Base-by-base conservation (phyloP, 2,329 filamentous ascomycete species). In the Stagonosporopsis tanaceti region DNA sequence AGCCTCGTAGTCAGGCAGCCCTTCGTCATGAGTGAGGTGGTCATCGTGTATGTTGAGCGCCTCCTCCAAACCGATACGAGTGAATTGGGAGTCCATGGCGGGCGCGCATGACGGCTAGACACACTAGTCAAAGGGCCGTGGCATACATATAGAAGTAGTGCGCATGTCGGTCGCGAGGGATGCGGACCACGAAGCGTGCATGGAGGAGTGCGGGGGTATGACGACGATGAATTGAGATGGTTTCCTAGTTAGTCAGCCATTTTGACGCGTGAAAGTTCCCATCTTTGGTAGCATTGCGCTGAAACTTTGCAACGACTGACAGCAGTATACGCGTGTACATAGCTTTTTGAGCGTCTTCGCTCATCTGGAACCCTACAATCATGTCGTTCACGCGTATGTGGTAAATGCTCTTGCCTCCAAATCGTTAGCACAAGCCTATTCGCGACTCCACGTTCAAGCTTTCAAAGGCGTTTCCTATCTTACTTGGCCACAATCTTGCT, bases 1-100 rank as follows among this genome's bases (percentile, higher is more conserved):
- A 30, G 62, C 60, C 15, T 70, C 65, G 46, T 73, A 73, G 51
- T 61, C 58, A 17, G 70, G 70, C 20, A 72, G 59, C 40, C 71
- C 67, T 35, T 73, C 69, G 17, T 71, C 67, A 34, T 58, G 60
- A 20, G 48, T 37, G 15, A 30, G 17, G 3, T 59, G 47, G 14
- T 54, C 57, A 5, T 56, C 57, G 15, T 61, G 53, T 25, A 70
- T 24, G 37, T 67, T 61, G 39, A 66, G 59, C 2, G 60, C 50
- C 24, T 53, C 50, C 15, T 59, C 56, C 22, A 59, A 15, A 3
- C 46, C 50, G 4, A 53, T 46, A 37, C 56, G 47, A 22, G 57
- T 53, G 24, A 67, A 44, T 42, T 59, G 45, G 25, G 57, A 44
- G 17, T 60, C 41, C 68, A 71, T 71, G 42, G 39, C 55, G 46